A percentile compares a stretch with the other conserved stretches of the same genome.
Conservation (phyloP, 2,329 filamentous ascomycete genomes). For the Elsinoe necatrix region DNA sequence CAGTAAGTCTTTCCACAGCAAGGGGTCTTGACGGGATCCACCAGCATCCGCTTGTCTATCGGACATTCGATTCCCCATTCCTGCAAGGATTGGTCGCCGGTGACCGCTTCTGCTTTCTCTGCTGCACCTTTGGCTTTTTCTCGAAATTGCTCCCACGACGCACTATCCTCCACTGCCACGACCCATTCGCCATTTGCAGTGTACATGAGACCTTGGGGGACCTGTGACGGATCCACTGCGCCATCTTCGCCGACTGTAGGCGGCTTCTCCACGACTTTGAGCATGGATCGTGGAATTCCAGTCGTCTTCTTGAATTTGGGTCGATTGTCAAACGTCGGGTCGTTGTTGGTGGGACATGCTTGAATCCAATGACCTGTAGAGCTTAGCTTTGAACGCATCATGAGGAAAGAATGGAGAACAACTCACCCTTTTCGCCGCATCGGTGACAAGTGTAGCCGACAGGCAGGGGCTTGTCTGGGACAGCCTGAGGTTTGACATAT, state of each 20-base stretch:
- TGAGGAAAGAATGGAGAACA: no score
- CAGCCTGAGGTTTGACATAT: constrained; percentile 57
- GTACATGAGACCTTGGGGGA: constrained; percentile 87
- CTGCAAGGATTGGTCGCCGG: constrained; percentile 77
- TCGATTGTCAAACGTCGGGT: constrained; percentile 89
- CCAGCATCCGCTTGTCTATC: constrained; percentile 95
- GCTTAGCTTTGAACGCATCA: constrained; percentile 29
- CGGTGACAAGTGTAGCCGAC: constrained; percentile 94
- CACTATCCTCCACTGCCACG: constrained; percentile 89
- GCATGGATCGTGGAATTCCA: constrained; percentile 88
- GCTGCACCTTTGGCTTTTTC: constrained; percentile 84
- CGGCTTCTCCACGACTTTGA: constrained; percentile 92
- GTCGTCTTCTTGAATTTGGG: constrained; percentile 93
- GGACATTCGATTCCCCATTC: constrained; percentile 85
- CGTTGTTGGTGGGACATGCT: constrained; percentile 94
- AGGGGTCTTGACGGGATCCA: constrained; percentile 97
- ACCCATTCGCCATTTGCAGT: constrained; percentile 97
- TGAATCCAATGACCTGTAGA: constrained; percentile 86
- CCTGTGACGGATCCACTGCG: constrained; percentile 69
- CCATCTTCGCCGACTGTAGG: constrained; percentile 64
- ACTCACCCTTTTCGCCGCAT: constrained; percentile 74
- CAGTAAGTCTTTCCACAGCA: constrained; percentile 98
- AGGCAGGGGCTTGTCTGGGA: constrained; percentile 87
- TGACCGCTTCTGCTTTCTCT: constrained; percentile 62
- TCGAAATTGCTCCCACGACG: constrained; percentile 93